Evolutionary conservation across 441 rosid genomes (phyloP), one percentile per base, ranked within the genome.

Genomic region (Populus trichocarpa): DNA sequence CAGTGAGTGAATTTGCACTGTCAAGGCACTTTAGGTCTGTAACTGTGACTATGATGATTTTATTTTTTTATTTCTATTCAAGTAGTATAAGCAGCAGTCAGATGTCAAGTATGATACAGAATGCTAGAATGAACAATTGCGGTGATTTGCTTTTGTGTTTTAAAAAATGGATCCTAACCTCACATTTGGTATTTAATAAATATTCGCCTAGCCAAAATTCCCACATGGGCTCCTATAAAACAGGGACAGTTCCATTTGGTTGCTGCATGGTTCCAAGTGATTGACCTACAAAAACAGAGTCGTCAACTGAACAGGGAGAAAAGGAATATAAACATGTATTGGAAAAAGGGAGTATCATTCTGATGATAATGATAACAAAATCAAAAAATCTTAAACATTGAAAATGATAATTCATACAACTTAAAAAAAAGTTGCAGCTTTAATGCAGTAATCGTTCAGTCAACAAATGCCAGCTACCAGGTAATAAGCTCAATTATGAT

Each of bases 191-290:
- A 83, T 75, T 84, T 82, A 72, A 76, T 82, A 83, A 82, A 84
- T 70, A 65, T 78, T 85, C 18, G 70, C 78, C 81, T 66, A 78
- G 67, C 77, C 70, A 79, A 84, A 83, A 77, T 46, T 66, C 35
- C 74, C 65, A 69, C 61, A 75, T 53, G 28, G 75, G 72, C 78
- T 76, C 81, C 88, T 83, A 89, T 76, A 80, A 81, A 82, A 88
- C 87, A 65, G 81, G 91, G 75, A 89, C 88, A 74, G 88, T 84
- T 81, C 86, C 90, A 67, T 75, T 84, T 38, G 85, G 75, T 81
- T 81, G 87, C 79, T 86, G 90, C 81, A 79, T 36, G 28, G 80
- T 78, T 77, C 87, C 88, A 35, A 83, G 64, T 25, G 86, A 46
- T 81, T 88, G 77, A 42, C 87, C 91, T 86, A 77, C 87, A 85